phyloP scores from a whole-genome alignment of 2,329 filamentous ascomycete genomes.

The Fusarium sp. region DNA sequence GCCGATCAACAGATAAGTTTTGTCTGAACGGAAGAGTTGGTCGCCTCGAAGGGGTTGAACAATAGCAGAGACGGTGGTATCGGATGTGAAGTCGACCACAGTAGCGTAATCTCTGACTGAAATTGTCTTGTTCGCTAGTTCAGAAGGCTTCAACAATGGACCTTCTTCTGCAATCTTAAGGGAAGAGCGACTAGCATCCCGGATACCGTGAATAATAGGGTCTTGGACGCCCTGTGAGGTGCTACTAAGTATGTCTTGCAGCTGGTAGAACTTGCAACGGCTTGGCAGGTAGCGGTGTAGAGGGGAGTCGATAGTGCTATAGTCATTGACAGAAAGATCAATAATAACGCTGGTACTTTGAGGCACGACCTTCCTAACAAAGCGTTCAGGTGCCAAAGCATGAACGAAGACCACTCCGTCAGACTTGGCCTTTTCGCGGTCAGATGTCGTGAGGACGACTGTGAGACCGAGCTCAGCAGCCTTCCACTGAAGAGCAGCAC shows the following conservation, averaged over 20 bases:
- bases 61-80: neutral
- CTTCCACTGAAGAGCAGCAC: slow-evolving; percentile 4
- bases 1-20: slow-evolving; percentile 5
- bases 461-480: neutral
- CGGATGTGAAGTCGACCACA: neutral
- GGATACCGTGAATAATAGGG: slow-evolving; percentile 3
- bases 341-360: neutral
- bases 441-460: neutral
- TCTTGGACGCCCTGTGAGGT: neutral
- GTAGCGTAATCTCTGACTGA: slow-evolving; percentile 5
- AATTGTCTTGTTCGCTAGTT: neutral
- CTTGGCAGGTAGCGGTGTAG: neutral
- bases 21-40: slow-evolving; percentile 1
- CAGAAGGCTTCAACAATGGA: neutral
- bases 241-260: neutral
- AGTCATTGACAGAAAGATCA: slow-evolving; percentile 2
- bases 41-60: slow-evolving; percentile 3
- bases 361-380: neutral
- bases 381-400: neutral
- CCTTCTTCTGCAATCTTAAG: neutral
- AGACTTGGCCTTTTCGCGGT: neutral
- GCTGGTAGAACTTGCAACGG: neutral
- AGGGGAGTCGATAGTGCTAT: neutral
- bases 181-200: neutral
- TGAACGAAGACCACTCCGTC: neutral